Evolutionary conservation across 495 filamentous ascomycete genomes (phyloP), one percentile per base, ranked within the genome.

Genomic region (Lasiosphaeria ovina): DNA sequence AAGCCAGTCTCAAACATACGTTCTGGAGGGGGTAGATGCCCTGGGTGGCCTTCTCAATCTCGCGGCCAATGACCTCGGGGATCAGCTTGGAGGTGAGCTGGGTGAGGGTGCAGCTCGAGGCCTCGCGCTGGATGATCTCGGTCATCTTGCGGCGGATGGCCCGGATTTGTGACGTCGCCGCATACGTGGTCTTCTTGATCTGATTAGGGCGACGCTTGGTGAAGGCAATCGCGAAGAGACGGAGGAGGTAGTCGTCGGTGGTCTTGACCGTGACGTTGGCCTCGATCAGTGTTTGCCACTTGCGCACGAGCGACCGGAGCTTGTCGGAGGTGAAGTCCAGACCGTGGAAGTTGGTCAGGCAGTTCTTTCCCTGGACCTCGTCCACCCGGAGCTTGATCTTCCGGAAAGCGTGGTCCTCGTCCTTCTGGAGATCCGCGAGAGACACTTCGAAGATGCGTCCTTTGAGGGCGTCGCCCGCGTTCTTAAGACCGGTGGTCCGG

Each of bases 261-360:
- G 94, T 97, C 89, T 97, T 97, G 83, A 98, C 91, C 65, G 95
- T 96, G 72, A 97, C 86, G 75, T 98, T 98, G 83, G 94, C 94
- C 86, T 98, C 94, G 70, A 98, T 98, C 69, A 98, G 83, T 51
- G 92, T 87, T 81, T 98, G 94, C 94, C 94, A 98, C 81, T 98
- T 98, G 80, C 94, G 93, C 66, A 98, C 94, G 61, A 98, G 87
- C 57, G 94, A 98, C 70, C 94, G 89, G 66, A 98, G 86, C 86
- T 98, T 98, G 87, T 98, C 94, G 68, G 95, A 97, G 68, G 94
- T 98, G 87, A 98, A 98, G 83, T 98, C 94, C 75, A 98, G 85
- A 68, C 94, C 94, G 84, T 98, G 93, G 89, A 98, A 98, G 86
- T 98, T 98, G 82, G 94, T 98, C 69, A 98, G 84, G 80, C 94